These are phyloP conservation scores for Erigeron canadensis DNA, from an alignment of 129 eudicot genomes.

Conservation along the genomic window DNA sequence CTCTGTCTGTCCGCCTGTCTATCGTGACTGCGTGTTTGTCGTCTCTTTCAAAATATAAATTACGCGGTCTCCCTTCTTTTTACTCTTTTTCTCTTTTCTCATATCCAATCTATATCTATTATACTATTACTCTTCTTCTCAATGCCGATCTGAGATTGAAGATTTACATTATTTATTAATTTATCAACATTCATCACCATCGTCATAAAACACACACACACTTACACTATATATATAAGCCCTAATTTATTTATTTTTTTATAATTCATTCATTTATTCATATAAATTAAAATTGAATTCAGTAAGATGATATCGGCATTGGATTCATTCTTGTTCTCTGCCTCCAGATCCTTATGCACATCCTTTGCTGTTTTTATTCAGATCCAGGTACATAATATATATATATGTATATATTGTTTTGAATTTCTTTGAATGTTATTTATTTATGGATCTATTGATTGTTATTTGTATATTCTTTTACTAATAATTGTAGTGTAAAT, in stretches of 20 bases:
- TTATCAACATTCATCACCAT: no score
- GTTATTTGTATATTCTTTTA: neutral
- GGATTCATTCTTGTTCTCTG: constrained; percentile 46
- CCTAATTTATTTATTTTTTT: constrained; percentile 16
- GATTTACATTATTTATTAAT: neutral
- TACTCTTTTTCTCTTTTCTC: constrained; percentile 1
- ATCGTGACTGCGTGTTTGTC: constrained; percentile 2
- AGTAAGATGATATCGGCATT: constrained; percentile 39
- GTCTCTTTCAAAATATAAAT: constrained; percentile 55
- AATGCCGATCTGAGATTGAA: constrained; percentile 59
- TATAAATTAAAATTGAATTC: neutral
- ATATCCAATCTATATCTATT: constrained; percentile 30
- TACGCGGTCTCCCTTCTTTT: constrained; percentile 53
- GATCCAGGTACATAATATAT: constrained; percentile 68
- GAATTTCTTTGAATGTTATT: neutral
- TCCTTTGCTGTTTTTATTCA: constrained; percentile 71
- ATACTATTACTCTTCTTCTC: constrained; percentile 27
- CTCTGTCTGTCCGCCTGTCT: no score
- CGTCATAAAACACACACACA: no score
- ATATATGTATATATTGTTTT: neutral
- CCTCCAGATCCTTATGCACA: constrained; percentile 63
- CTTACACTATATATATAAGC: neutral
- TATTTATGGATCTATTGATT: constrained; percentile 27
- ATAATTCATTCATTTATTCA: neutral
- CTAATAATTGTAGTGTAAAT: neutral